Percentiles rank a stretch among this genome's conserved stretches.
These are phyloP conservation scores for Avena eriantha DNA, from an alignment of 176 grass and related monocot genomes.

Conservation along the genomic window DNA sequence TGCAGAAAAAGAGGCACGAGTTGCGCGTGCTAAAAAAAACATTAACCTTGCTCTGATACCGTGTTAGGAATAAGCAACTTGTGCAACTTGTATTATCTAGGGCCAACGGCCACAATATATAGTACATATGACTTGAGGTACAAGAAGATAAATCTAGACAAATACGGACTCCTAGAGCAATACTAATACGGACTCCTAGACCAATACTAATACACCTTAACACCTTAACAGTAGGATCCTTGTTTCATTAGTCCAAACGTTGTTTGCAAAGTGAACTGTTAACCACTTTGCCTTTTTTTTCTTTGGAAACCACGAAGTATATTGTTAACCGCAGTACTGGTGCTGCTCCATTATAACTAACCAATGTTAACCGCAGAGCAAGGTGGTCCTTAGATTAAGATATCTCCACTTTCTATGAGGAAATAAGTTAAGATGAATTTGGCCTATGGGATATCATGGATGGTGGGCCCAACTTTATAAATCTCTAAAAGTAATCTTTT, in stretches of 20 bases:
- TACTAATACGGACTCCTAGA: too few relatives aligned
- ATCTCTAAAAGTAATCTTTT: not conserved
- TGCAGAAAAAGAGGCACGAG: too few relatives aligned
- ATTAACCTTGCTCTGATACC: too few relatives aligned
- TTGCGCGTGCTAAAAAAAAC: too few relatives aligned
- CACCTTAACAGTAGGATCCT: not conserved
- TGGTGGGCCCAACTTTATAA: not conserved
- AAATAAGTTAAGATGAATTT: not conserved
- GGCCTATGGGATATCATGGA: slow-evolving; percentile 42
- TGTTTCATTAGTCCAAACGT: not conserved
- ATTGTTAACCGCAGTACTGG: slow-evolving; percentile 41
- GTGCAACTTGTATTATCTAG: too few relatives aligned
- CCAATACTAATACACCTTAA: too few relatives aligned
- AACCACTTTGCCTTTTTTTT: slow-evolving; percentile 2
- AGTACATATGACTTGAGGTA: too few relatives aligned
- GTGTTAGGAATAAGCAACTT: too few relatives aligned
- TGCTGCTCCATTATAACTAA: slow-evolving; percentile 38
- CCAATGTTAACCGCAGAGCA: too few relatives aligned
- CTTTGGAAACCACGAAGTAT: slow-evolving; percentile 27
- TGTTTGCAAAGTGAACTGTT: slow-evolving; percentile 34
- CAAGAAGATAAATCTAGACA: too few relatives aligned
- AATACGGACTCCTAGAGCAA: too few relatives aligned
- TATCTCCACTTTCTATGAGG: not conserved
- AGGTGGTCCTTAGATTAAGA: slow-evolving; percentile 14
- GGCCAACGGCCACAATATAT: too few relatives aligned